Base-by-base conservation (phyloP, 495 filamentous ascomycete genomes). In the Penicillium malachiteum region DNA sequence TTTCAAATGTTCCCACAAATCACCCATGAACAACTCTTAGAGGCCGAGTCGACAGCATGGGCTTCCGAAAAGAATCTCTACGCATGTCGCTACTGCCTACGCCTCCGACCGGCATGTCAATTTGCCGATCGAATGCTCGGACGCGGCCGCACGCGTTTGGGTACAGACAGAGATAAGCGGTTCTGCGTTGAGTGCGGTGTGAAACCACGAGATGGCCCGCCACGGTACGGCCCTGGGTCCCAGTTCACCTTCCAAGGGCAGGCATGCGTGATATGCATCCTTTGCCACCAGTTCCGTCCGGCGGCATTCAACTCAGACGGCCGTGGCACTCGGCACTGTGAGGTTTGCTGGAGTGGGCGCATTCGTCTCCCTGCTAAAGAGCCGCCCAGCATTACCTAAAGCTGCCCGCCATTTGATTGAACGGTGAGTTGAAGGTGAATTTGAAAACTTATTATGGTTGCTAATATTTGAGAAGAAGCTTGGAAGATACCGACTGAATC, bases 101-200 rank as follows among this genome's bases (percentile, higher is more conserved):
- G 70, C 1, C 61, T 74, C 14, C 70, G 70, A 16, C 59, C 63
- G 2, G 56, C 57, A 5, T n/a, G 13, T 26, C 38, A 48, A 4
- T 74, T 74, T 48, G 68, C 64, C 2, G 68, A 71, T 42, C 58
- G 64, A 11, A 74, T 74, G 71, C 34, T 71, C 3, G 55, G 44
- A 5, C 65, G 62, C 5, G 45, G 68, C 10, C 62, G 68, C 7
- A 59, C 59, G 16, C 50, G 63, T 38, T 55, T 45, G n/a, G 62
- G 57, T 3, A 55, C 52, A 21, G 55, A 72, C 32, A 59, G 60
- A 2, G 37, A 44, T 31, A 67, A 66, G 37, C 58, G 71, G n/a
- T 74, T 74, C 50, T 74, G 71, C 31, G 52, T 74, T 31, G 65
- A 70, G n/a, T 74, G 71, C 48, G 71, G 71, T 0, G 30, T 74